Evolutionary conservation across 2,329 filamentous ascomycete genomes (phyloP).

Genomic region (Aspergillus ustus): DNA sequence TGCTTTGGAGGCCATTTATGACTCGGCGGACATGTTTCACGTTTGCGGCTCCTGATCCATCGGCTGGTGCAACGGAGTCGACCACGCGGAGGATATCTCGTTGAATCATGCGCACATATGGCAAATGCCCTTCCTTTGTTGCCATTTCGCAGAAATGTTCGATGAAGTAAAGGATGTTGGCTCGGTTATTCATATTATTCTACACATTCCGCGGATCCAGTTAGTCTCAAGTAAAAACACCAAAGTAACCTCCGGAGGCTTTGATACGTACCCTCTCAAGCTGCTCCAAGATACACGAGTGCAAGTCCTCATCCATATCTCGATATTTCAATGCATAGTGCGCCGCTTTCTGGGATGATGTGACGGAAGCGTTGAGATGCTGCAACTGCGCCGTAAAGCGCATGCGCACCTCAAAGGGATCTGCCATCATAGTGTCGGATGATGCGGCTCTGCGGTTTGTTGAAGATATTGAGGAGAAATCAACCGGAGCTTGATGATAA

Average conservation of each 20-base stretch:
- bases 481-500: not conserved
- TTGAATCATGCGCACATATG: constrained; percentile 94
- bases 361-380: constrained; percentile 87
- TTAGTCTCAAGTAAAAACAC: not conserved
- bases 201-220: constrained; percentile 37
- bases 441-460: not conserved
- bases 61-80: constrained; percentile 85
- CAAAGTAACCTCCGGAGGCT: not conserved
- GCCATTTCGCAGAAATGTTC: constrained; percentile 91
- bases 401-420: constrained; percentile 98
- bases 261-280: constrained; percentile 70
- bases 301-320: constrained; percentile 95
- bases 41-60: constrained; percentile 88
- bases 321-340: constrained; percentile 92
- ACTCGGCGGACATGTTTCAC: constrained; percentile 90
- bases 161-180: constrained; percentile 99
- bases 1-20: constrained; percentile 70
- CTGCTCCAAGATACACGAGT: constrained; percentile 96
- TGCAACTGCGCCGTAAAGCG: constrained; percentile 91
- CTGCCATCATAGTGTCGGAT: constrained; percentile 61
- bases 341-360: constrained; percentile 87
- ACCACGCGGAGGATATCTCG: constrained; percentile 89
- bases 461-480: not conserved
- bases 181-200: constrained; percentile 95
- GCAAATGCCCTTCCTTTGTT: constrained; percentile 72